These are phyloP conservation scores for Sedum album DNA, from an alignment of 164 flowering plant genomes.

Conservation along the genomic window DNA sequence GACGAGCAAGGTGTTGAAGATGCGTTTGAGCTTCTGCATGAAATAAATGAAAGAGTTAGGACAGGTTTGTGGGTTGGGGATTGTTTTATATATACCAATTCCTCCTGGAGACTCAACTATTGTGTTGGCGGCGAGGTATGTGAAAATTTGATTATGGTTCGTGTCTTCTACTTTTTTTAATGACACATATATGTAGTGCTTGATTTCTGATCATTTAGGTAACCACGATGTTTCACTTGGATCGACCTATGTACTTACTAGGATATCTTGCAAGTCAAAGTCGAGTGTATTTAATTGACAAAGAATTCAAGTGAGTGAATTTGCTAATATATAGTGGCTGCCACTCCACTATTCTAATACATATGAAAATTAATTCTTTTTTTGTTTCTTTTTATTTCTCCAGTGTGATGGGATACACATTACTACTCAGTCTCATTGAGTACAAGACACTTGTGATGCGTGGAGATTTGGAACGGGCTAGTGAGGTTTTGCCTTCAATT, in stretches of 20 bases:
- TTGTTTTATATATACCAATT: slow-evolving; percentile 85
- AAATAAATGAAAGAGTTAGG: slow-evolving; percentile 83
- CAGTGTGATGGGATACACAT: slow-evolving; percentile 94
- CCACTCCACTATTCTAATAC: background rate
- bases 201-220: slow-evolving; percentile 36
- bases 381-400: slow-evolving; percentile 11
- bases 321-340: background rate
- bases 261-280: slow-evolving; percentile 99
- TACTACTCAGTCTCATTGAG: slow-evolving; percentile 92
- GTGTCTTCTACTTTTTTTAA: background rate
- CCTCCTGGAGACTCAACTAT: slow-evolving; percentile 93
- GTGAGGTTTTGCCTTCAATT: slow-evolving; percentile 69
- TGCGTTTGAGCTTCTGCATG: slow-evolving; percentile 95
- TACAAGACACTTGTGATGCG: slow-evolving; percentile 99
- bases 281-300: slow-evolving; percentile 91
- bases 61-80: slow-evolving; percentile 99
- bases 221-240: slow-evolving; percentile 97
- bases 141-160: background rate
- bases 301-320: slow-evolving; percentile 88
- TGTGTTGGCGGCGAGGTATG: slow-evolving; percentile 99
- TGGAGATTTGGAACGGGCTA: slow-evolving; percentile 83
- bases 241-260: slow-evolving; percentile 94
- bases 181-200: background rate
- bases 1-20: slow-evolving; percentile 98
- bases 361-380: slow-evolving; percentile 1